phyloP scores from a whole-genome alignment of 2,329 filamentous ascomycete species.

The Hymenoscyphus fructigenus region DNA sequence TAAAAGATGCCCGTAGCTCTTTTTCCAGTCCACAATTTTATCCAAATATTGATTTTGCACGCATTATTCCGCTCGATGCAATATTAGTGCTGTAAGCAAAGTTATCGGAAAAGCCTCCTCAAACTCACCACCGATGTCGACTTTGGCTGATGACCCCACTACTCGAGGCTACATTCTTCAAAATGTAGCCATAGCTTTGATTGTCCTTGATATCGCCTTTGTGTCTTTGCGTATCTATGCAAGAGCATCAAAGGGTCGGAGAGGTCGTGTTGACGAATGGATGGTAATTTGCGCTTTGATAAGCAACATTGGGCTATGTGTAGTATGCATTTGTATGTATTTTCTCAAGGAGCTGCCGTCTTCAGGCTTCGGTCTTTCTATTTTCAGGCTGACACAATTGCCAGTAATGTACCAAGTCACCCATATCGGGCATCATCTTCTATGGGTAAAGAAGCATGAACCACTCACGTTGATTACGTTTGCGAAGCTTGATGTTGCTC shows the following conservation, averaged over 20 bases:
- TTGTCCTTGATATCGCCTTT: slow-evolving; percentile 2
- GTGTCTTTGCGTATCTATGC: slow-evolving; percentile 1
- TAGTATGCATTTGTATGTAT: slow-evolving; percentile 6
- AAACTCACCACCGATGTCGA: not conserved
- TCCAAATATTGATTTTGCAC: not conserved
- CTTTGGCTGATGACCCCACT: not conserved
- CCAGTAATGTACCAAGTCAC: slow-evolving; percentile 4
- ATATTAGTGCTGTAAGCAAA: not conserved
- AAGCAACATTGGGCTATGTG: not conserved
- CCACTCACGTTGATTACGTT: slow-evolving; percentile 2
- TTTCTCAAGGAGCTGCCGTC: no score
- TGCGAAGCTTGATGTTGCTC: slow-evolving; percentile 1
- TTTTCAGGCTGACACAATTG: not conserved
- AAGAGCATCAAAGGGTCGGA: not conserved
- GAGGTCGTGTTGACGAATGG: not conserved
- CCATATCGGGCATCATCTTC: slow-evolving; percentile 1
- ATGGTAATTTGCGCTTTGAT: not conserved
- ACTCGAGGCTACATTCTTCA: slow-evolving; percentile 5
- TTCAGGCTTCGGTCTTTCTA: not conserved
- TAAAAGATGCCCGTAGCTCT: not conserved
- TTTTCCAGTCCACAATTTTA: not conserved
- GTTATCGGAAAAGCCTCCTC: not conserved
- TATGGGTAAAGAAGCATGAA: slow-evolving; percentile 2
- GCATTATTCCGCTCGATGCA: no score
- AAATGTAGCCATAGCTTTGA: slow-evolving; percentile 8